Conservation (phyloP, 140 eudicot genomes). For the Anethum foeniculum region DNA sequence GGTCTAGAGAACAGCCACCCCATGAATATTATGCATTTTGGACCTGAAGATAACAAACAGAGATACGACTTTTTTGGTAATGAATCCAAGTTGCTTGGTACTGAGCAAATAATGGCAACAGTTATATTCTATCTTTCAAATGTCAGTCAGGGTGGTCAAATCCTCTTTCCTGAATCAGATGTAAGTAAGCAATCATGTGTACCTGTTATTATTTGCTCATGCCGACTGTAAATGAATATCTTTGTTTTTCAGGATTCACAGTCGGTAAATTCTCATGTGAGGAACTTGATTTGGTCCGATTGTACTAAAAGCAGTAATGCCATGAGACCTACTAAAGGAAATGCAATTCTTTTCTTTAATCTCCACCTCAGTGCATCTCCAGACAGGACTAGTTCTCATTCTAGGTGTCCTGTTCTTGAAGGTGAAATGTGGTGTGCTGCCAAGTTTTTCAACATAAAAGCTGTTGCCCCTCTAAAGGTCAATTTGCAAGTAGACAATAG, state of each 20-base stretch:
- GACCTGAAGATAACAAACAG: constrained; percentile 42
- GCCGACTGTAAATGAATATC: not conserved
- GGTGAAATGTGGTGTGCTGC: constrained; percentile 84
- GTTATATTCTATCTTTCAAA: constrained; percentile 75
- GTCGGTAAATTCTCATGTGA: constrained; percentile 31
- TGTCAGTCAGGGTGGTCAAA: constrained; percentile 72
- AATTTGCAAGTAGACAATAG: constrained; percentile 14
- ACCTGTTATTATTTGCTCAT: constrained; percentile 4
- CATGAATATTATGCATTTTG: constrained; percentile 37
- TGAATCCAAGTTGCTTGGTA: constrained; percentile 20
- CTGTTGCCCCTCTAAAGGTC: constrained; percentile 14
- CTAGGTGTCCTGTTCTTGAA: constrained; percentile 54
- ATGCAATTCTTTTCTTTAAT: constrained; percentile 73
- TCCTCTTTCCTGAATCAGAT: constrained; percentile 67
- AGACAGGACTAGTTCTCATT: constrained; percentile 58
- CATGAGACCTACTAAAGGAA: constrained; percentile 62
- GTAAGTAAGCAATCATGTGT: constrained; percentile 25
- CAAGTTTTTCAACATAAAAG: constrained; percentile 37
- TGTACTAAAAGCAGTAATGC: constrained; percentile 32
- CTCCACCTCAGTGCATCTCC: constrained; percentile 58
- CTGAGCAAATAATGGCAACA: constrained; percentile 61
- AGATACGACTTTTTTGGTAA: constrained; percentile 36
- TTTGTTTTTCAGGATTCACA: constrained; percentile 16
- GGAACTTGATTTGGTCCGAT: constrained; percentile 43
- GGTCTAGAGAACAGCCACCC: constrained; percentile 54